Percentiles rank a stretch among this genome's conserved stretches.
These are phyloP conservation scores for Linum trigynum DNA, from an alignment of 345 rosid species.

Conservation along the genomic window DNA sequence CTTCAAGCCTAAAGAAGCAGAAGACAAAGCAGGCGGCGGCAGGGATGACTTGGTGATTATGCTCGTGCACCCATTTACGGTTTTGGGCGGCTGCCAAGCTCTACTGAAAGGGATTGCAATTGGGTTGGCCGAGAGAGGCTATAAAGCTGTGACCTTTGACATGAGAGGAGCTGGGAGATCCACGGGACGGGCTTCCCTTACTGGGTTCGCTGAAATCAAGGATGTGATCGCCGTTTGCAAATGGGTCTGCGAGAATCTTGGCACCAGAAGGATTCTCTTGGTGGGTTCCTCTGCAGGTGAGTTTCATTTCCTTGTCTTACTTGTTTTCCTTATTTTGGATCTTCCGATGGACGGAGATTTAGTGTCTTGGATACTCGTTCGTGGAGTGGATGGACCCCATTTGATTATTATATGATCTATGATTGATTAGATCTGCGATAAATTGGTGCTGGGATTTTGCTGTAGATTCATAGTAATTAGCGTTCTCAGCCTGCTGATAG, in stretches of 20 bases:
- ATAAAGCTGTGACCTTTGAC: constrained; percentile 67
- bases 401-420: constrained; percentile 2
- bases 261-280: constrained; percentile 54
- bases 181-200: constrained; percentile 73
- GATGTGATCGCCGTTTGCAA: constrained; percentile 79
- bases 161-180: constrained; percentile 89
- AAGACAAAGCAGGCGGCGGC: not conserved
- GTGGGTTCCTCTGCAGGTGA: constrained; percentile 92
- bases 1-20: constrained; percentile 46
- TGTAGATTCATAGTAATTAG: not conserved
- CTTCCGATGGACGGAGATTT: not conserved
- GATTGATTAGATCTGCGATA: constrained; percentile 24
- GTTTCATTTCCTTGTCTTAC: not conserved
- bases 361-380: not conserved
- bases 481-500: not conserved
- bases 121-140: constrained; percentile 53
- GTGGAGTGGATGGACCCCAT: constrained; percentile 2
- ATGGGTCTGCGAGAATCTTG: constrained; percentile 47
- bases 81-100: constrained; percentile 74
- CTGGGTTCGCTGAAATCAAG: constrained; percentile 73
- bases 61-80: constrained; percentile 81
- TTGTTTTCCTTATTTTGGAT: not conserved
- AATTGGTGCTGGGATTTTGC: constrained; percentile 8
- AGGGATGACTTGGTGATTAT: constrained; percentile 41
- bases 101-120: constrained; percentile 67